Evolutionary conservation across 2,329 filamentous ascomycete species (phyloP), one percentile per base, ranked within the genome.

Genomic region (Alternaria arbusti): DNA sequence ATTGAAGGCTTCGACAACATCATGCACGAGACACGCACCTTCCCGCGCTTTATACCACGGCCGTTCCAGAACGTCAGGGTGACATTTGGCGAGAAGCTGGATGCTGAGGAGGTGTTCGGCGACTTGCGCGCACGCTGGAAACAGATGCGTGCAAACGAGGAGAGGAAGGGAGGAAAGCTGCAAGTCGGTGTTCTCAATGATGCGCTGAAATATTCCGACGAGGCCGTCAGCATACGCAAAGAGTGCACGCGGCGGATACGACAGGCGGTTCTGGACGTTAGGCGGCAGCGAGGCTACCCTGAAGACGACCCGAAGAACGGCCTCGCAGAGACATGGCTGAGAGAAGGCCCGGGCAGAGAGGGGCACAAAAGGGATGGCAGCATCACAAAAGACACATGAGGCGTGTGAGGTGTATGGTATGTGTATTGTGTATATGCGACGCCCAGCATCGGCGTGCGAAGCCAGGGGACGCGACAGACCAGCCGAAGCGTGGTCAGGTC

Each of bases 1-100:
- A 90, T 98, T 54, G 93, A 97, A 74, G 96, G 96, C 26, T 91
- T 92, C 15, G 91, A 97, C 76, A 82, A 91, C 63, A 85, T 97
- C 70, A 97, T 98, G 95, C 87, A 92, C 73, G 95, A 98, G 80
- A 86, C 89, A 61, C 87, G 96, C 49, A 82, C 81, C 3, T 97
- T 90, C 72, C 96, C 95, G 1, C 88, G 93, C 12, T 96, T 93
- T 74, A 72, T 97, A 13, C 96, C 96, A 1, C 87, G 95, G 4
- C 81, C 89, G 11, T 89, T 91, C 55, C 90, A 92, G 70, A 86
- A 85, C 7, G 84, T 97, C 54, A 87, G 85, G 51, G 84, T 97
- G 54, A 90, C 89, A 2, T 94, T 97, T 78, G 96, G 96, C 22
- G 89, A 95, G 61, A 87, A 87, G 15, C 84, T 96, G 1, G 90